A percentile compares a stretch with the other conserved stretches of the same genome.
These are phyloP conservation scores for Filosporella fistucella DNA, from an alignment of 495 filamentous ascomycete species.

Conservation along the genomic window DNA sequence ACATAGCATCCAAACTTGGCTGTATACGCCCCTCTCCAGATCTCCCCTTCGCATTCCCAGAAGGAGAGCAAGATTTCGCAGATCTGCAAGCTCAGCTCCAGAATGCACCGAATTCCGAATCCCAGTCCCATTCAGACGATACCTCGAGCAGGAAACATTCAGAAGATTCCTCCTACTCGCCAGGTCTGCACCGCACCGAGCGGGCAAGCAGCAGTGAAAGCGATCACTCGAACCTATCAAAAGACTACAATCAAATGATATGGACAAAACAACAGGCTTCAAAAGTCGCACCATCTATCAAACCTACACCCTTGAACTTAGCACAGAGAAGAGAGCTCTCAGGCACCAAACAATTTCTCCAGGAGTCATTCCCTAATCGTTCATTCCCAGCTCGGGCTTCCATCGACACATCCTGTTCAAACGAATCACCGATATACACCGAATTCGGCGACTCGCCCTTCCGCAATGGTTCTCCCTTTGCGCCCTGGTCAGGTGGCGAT, in stretches of 20 bases:
- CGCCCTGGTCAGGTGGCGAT: slow-evolving; percentile 18
- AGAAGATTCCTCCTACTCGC: slow-evolving; percentile 15
- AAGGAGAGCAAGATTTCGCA: slow-evolving; percentile 46
- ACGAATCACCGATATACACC: slow-evolving; percentile 18
- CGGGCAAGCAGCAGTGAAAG: slow-evolving; percentile 43
- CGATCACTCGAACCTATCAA: slow-evolving; percentile 46
- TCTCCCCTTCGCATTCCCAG: slow-evolving; percentile 50
- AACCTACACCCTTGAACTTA: slow-evolving; percentile 7
- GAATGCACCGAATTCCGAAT: slow-evolving; percentile 27
- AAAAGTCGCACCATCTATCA: neutral
- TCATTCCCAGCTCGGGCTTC: slow-evolving; percentile 10
- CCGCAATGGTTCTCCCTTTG: slow-evolving; percentile 15
- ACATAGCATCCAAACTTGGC: slow-evolving; percentile 51
- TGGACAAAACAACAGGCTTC: slow-evolving; percentile 11
- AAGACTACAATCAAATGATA: slow-evolving; percentile 35
- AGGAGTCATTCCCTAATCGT: slow-evolving; percentile 4
- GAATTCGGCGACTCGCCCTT: slow-evolving; percentile 21
- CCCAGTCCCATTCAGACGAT: slow-evolving; percentile 26
- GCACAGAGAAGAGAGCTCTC: no score
- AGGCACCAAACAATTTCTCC: no score
- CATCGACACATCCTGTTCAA: slow-evolving; percentile 15
- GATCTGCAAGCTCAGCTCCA: slow-evolving; percentile 31
- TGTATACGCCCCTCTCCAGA: slow-evolving; percentile 53
- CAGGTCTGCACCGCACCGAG: slow-evolving; percentile 31
- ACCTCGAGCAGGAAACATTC: slow-evolving; percentile 25